phyloP scores from a whole-genome alignment of 1,139 yeast genomes.

The Geotrichum candidum region DNA sequence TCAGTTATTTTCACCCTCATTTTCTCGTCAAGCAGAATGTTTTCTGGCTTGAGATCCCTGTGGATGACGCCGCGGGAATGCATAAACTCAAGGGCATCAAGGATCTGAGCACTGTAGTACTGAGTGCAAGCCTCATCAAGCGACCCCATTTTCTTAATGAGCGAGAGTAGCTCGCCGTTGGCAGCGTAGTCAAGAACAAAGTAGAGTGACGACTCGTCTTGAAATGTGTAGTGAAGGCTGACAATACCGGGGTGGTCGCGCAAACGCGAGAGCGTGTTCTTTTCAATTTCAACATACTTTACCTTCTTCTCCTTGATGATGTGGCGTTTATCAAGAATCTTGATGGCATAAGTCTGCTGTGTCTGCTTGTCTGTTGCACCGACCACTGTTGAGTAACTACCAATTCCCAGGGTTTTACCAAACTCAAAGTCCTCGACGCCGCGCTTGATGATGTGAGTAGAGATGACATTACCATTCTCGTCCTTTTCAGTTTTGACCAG shows the following conservation, averaged over 20 bases:
- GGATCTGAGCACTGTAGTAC: slow-evolving; percentile 68
- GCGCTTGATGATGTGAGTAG: slow-evolving; percentile 41
- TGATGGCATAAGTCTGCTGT: slow-evolving; percentile 76
- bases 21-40: slow-evolving; percentile 65
- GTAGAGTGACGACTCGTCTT: slow-evolving; percentile 79
- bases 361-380: slow-evolving; percentile 76
- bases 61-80: slow-evolving; percentile 83
- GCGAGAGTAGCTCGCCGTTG: slow-evolving; percentile 80
- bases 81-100: slow-evolving; percentile 82
- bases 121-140: slow-evolving; percentile 71
- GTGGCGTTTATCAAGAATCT: slow-evolving; percentile 86
- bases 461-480: slow-evolving; percentile 40
- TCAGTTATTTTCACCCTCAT: slow-evolving; percentile 90
- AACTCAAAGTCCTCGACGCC: slow-evolving; percentile 80
- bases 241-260: slow-evolving; percentile 87
- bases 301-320: slow-evolving; percentile 92
- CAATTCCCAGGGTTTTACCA: slow-evolving; percentile 86
- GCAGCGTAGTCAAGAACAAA: slow-evolving; percentile 91
- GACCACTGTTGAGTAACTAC: slow-evolving; percentile 91
- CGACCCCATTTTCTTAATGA: slow-evolving; percentile 69
- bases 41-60: slow-evolving; percentile 94
- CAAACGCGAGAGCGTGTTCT: slow-evolving; percentile 79
- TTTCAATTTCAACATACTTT: slow-evolving; percentile 93
- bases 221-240: slow-evolving; percentile 85
- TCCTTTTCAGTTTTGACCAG: slow-evolving; percentile 43